Evolutionary conservation across 805 yeast species (phyloP), one percentile per base, ranked within the genome.

Genomic region (Diddensiella transvaalensis): DNA sequence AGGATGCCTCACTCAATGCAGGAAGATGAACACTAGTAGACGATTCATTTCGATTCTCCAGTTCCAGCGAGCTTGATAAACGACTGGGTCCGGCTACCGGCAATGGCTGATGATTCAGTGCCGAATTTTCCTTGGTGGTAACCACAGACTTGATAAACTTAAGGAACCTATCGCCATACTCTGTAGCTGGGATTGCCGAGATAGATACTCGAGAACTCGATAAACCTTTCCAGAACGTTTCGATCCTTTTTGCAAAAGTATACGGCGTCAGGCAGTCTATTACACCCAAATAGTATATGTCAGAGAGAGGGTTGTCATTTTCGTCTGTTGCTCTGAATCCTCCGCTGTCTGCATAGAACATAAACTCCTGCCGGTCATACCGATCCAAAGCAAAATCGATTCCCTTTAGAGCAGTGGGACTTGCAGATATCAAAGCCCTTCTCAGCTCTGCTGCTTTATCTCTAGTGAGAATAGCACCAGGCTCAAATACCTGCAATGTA

Each of bases 111-210:
- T 15, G 18, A 5, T 3, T 13, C 35, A 18, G 42, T 3, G 3
- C 21, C 21, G 4, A 24, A 15, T 3, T 8, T 8, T 17, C 23
- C 4, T 22, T 17, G 29, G 30, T 21, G 21, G 19, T 18, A n/a
- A 53, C 54, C 2, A 43, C 51, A 19, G 54, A 40, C 33, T 56
- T 57, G 47, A 93, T 80, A 62, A 93, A 93, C 17, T 73, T 71
- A 50, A 83, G 71, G 63, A 93, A 90, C 59, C 99, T 74, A 48
- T 84, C 83, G 5, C 96, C 97, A 61, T 93, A 93, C 58, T 90
- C 98, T 3, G 61, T 60, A 0, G 98, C 90, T 0, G 99, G 98
- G 10, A 93, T 74, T 0, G 99, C 95, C 56, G 96, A 86, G 2
- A 95, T 82, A 2, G 83, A 76, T 39, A 75, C 75, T 47, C 90